A percentile compares a stretch with the other conserved stretches of the same genome.
These are phyloP conservation scores for Candida nonsorbophila DNA, from an alignment of 805 yeast species.

Conservation along the genomic window DNA sequence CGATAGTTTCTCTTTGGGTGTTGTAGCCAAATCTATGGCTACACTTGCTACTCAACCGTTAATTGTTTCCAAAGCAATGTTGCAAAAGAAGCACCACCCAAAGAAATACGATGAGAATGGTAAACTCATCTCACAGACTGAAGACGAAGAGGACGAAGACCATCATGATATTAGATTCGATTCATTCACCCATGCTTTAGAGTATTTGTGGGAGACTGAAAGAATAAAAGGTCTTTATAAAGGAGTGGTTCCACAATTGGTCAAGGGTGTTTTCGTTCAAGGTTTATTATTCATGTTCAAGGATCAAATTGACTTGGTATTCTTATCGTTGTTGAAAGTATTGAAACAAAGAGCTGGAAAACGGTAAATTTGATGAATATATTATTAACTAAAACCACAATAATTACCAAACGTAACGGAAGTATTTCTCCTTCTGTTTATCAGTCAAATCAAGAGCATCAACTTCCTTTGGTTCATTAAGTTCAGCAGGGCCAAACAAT, in stretches of 20 bases:
- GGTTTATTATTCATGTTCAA: constrained; percentile 79
- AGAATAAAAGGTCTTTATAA: constrained; percentile 66
- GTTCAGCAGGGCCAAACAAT: constrained; percentile 17
- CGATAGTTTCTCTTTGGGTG: constrained; percentile 69
- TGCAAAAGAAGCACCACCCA: constrained; percentile 45
- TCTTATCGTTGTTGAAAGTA: constrained; percentile 26
- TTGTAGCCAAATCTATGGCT: constrained; percentile 75
- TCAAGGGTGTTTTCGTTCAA: constrained; percentile 80
- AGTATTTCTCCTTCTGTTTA: constrained; percentile 42
- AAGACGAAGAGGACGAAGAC: constrained; percentile 15
- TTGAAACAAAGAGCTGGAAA: no score
- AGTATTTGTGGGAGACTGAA: constrained; percentile 56
- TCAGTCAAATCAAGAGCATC: constrained; percentile 50
- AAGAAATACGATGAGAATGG: constrained; percentile 15
- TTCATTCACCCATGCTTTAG: constrained; percentile 59
- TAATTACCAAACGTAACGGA: constrained; percentile 10
- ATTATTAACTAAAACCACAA: background rate
- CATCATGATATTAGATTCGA: constrained; percentile 40
- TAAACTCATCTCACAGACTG: no score
- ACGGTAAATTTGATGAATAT: background rate
- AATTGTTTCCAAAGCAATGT: constrained; percentile 77
- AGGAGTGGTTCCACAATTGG: constrained; percentile 74
- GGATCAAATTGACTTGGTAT: constrained; percentile 52
- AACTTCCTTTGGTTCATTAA: constrained; percentile 34
- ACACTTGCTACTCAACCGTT: constrained; percentile 79